Base-by-base conservation (phyloP, 768 basidiomycete species). In the Mycena capillaripes region DNA sequence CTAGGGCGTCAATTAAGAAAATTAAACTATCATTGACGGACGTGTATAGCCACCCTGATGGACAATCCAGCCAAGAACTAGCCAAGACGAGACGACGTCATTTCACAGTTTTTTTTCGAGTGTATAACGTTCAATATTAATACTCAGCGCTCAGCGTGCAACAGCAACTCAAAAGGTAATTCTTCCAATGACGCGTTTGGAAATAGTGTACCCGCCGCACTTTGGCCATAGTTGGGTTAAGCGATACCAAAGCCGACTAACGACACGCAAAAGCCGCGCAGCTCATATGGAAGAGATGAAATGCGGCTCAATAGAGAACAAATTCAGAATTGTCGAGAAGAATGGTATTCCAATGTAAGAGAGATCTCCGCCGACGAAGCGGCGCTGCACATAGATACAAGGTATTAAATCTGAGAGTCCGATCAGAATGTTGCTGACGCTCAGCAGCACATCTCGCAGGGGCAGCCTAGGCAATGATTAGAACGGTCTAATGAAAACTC, bases 381-480 rank as follows among this genome's bases (percentile, higher is more conserved):
- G 25, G 50, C 32, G 11, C 5, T 14, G 27, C 27, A 14, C 17
- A 42, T 21, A 68, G 55, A 46, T 61, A 55, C 60, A 65, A 16
- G 38, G 52, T 34, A 70, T 70, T 70, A 62, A 63, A 60, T 50
- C 30, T 30, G 21, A 25, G n/a, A 44, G 50, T 57, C 52, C 66
- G 53, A 32, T 59, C 29, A 42, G 29, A 44, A 44, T 19, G 52
- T n/a, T 27, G 61, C 42, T 9, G 40, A 53, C n/a, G 61, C 34
- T 84, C 84, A 91, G 79, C 92, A 93, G 79, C 89, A 90, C 89
- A 93, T 89, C 83, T 94, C 93, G 84, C 93, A 94, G 11, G 93
- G 93, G 86, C 92, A 94, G 81, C 92, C 92, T 93, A 73, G 34
- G 36, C n/a, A 29, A 11, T 14, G 17, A 32, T 50, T 30, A 52